Evolutionary conservation across 2,329 filamentous ascomycete species (phyloP), one percentile per base, ranked within the genome.

Genomic region (Eurotiales sp.): DNA sequence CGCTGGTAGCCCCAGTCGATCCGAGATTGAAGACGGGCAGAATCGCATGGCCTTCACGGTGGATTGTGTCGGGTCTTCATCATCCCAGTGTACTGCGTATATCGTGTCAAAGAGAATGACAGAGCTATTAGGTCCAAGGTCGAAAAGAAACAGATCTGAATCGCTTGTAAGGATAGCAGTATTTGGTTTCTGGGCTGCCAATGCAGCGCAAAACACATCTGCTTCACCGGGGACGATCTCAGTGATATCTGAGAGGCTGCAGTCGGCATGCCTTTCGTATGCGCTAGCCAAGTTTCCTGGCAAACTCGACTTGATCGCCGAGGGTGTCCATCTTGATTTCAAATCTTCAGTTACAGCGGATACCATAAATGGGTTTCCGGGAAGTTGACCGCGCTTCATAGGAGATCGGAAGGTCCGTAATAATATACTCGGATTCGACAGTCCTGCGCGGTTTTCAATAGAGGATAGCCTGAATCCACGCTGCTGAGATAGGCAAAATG

Each of bases 141-240:
- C 79, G 63, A 91, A 85, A 0, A 92, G 77, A 0, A 95, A 73
- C 8, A 96, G 76, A 63, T 97, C 92, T 0, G 90, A 95, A 61
- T 97, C 92, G n/a, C 83, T 85, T 0, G 90, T 95, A 6, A 96
- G 69, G 23, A 84, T 73, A 12, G 90, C 78, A 1, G 75, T 72
- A 0, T 81, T 82, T 25, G 75, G 30, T 15, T 45, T 63, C 2
- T 72, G 56, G n/a, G 75, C 75, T 6, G 88, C 77, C 48, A 83
- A 76, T 12, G 77, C 70, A 3, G 89, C 90, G 65, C 90, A 96
- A 70, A 83, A 93, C 21, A 77, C 70, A 64, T 97, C 92, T 1
- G 92, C 92, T 69, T 97, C 92, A 0, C 88, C 90, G 0, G 89
- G 84, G 0, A 95, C 85, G 11, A 93, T 76, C 21, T 75, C 70